phyloP scores from a whole-genome alignment of 257 asterid genomes.

The Knoxia roxburghii region DNA sequence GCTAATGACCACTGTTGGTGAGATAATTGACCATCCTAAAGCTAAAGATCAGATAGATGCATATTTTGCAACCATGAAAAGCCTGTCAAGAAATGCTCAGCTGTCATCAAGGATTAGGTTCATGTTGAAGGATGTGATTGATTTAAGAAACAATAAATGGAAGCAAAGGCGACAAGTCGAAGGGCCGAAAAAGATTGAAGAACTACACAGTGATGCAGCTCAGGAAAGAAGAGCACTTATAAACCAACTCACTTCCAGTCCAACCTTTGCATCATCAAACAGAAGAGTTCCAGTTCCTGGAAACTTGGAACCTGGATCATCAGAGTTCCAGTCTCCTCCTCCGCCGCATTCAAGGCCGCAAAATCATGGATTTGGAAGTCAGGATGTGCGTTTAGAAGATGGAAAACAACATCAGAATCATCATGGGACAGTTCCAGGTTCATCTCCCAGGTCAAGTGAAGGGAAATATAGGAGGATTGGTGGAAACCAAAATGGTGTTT shows the following conservation, averaged over 20 bases:
- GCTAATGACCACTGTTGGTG: slow-evolving; percentile 35
- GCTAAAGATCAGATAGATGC: slow-evolving; percentile 33
- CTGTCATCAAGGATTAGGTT: slow-evolving; percentile 31
- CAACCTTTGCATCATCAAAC: slow-evolving; percentile 17
- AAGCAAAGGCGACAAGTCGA: slow-evolving; percentile 40
- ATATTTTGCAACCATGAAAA: slow-evolving; percentile 27
- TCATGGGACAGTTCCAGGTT: slow-evolving; percentile 10
- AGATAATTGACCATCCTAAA: slow-evolving; percentile 28
- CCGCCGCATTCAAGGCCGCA: too few relatives aligned
- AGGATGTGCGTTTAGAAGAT: slow-evolving; percentile 21
- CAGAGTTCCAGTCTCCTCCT: slow-evolving; percentile 10
- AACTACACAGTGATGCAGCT: slow-evolving; percentile 32
- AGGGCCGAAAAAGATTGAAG: slow-evolving; percentile 37
- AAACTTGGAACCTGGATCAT: slow-evolving; percentile 18
- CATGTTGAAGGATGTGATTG: slow-evolving; percentile 36
- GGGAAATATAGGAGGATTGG: slow-evolving; percentile 6
- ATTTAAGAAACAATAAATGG: slow-evolving; percentile 37
- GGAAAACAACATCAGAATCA: slow-evolving; percentile 2
- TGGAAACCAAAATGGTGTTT: slow-evolving; percentile 20
- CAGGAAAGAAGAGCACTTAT: slow-evolving; percentile 25
- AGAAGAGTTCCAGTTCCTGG: slow-evolving; percentile 22
- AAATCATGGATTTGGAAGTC: slow-evolving; percentile 20
- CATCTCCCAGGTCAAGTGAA: slow-evolving; percentile 15
- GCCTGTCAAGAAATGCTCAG: slow-evolving; percentile 18
- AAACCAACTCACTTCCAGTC: slow-evolving; percentile 17